Percentiles rank a stretch among this genome's conserved stretches.
Evolutionary conservation across 2,329 filamentous ascomycete species (phyloP).

Genomic region (Trichoderma asperellum): DNA sequence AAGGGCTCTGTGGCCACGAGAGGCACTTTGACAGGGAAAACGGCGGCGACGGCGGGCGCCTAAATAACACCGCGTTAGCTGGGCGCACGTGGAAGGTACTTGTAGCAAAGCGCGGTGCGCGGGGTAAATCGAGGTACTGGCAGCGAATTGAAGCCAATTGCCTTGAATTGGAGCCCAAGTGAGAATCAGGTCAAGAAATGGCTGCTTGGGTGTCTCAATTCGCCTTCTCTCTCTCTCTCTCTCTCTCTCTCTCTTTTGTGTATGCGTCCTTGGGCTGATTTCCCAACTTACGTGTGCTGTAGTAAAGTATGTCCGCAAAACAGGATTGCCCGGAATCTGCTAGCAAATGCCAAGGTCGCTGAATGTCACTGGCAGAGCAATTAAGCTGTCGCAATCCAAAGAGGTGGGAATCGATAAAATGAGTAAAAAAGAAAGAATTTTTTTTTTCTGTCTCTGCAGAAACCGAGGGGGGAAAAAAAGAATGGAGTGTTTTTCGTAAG

Average conservation of each 20-base stretch:
- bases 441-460: neutral
- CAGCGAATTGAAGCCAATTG: neutral
- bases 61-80: slow-evolving; percentile 12
- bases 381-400: neutral
- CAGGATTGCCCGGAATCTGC: neutral
- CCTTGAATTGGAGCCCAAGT: neutral
- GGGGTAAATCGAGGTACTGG: slow-evolving; percentile 8
- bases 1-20: neutral
- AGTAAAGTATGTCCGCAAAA: no score
- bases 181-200: neutral
- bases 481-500: neutral
- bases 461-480: neutral
- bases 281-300: neutral
- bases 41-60: neutral
- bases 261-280: neutral
- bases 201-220: neutral
- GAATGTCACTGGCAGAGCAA: neutral
- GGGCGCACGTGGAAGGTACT: slow-evolving; percentile 8
- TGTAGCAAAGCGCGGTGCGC: slow-evolving; percentile 3
- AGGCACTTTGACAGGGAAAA: neutral
- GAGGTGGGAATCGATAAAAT: neutral
- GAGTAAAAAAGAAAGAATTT: neutral
- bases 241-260: neutral
- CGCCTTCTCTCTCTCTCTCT: neutral
- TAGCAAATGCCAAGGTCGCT: neutral